Evolutionary conservation across 108 stramenopile species (phyloP), one percentile per base, ranked within the genome.

Genomic region (Poteriospumella lacustris): DNA sequence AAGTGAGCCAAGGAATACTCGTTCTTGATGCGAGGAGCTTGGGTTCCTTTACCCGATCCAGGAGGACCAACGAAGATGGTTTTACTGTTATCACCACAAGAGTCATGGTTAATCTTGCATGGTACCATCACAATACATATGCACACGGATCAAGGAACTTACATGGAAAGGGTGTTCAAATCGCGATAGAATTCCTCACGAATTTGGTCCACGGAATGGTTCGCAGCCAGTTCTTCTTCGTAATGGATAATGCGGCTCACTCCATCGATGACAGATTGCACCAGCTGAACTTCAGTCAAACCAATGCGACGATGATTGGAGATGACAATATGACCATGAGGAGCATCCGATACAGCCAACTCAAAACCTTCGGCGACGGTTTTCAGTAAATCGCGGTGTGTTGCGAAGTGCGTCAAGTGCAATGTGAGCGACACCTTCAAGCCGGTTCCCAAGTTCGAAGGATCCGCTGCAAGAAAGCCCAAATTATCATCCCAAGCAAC

Each of bases 361-460:
- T 73, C 70, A 9, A 42, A 36, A 9, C 26, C 38, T 5, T 15
- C 19, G 42, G 26, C 76, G 34, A 83, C 82, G 42, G 40, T 29
- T n/a, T 83, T 79, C 1, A 80, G 80, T 24, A 83, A 42, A 26
- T 80, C 59, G n/a, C 76, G 73, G 2, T 78, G n/a, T 82, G 75
- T 60, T 77, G 70, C 9, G 59, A 91, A 85, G 78, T 91, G 88
- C 31, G 89, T 84, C 43, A 91, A 81, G 86, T 91, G 89, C 78
- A 91, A 84, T 77, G 88, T 89, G 43, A 91, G 89, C 1, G 85
- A 86, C 15, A 88, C 91, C 52, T 88, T 85, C 89, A 91, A 86
- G 29, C 91, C 91, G 15, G 91, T 91, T 52, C 91, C 91, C 47
- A 90, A 84, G 83, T 91, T 91, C 39, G 87, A 87, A 15, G 91